A percentile compares a stretch with the other conserved stretches of the same genome.
phyloP scores from a whole-genome alignment of 108 stramenopile species.

The Nitzschia sp. region DNA sequence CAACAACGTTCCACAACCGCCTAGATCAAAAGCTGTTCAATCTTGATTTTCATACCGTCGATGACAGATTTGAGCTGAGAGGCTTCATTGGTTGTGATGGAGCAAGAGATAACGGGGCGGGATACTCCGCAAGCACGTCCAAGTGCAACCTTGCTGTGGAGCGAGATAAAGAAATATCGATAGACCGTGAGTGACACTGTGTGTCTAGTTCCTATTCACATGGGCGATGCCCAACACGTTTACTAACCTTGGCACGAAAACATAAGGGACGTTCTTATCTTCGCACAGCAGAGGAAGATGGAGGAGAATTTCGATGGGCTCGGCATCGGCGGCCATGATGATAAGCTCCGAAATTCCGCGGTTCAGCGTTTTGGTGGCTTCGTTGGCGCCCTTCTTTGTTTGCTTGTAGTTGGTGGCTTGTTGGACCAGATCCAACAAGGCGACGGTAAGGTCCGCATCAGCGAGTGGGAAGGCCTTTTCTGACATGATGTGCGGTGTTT shows the following conservation, averaged over 20 bases:
- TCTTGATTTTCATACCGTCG: slow-evolving; percentile 96
- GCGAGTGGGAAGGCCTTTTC: slow-evolving; percentile 98
- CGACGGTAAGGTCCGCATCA: slow-evolving; percentile 97
- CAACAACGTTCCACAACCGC: slow-evolving; percentile 4
- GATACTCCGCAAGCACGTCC: slow-evolving; percentile 99
- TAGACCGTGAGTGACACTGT: background rate
- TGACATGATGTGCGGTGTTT: slow-evolving; percentile 56
- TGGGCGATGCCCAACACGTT: background rate
- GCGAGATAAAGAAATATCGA: background rate
- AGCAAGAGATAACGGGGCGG: slow-evolving; percentile 95
- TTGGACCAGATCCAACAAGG: slow-evolving; percentile 97
- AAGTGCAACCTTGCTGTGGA: slow-evolving; percentile 93
- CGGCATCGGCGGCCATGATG: slow-evolving; percentile 99
- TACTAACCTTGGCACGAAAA: slow-evolving; percentile 95
- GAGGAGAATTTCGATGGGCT: slow-evolving; percentile 98
- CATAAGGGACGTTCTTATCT: slow-evolving; percentile 99
- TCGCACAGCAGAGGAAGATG: slow-evolving; percentile 99
- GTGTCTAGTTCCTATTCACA: background rate
- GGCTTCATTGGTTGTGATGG: slow-evolving; percentile 97
- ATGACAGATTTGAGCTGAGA: slow-evolving; percentile 98
- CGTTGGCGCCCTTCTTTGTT: slow-evolving; percentile 99
- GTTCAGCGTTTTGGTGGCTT: slow-evolving; percentile 99
- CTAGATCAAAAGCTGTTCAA: slow-evolving; percentile 99
- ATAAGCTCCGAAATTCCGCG: slow-evolving; percentile 98
- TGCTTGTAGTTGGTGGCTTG: slow-evolving; percentile 95